Evolutionary conservation across 805 yeast genomes (phyloP).

Genomic region (Tetrapisispora taiwanensis): DNA sequence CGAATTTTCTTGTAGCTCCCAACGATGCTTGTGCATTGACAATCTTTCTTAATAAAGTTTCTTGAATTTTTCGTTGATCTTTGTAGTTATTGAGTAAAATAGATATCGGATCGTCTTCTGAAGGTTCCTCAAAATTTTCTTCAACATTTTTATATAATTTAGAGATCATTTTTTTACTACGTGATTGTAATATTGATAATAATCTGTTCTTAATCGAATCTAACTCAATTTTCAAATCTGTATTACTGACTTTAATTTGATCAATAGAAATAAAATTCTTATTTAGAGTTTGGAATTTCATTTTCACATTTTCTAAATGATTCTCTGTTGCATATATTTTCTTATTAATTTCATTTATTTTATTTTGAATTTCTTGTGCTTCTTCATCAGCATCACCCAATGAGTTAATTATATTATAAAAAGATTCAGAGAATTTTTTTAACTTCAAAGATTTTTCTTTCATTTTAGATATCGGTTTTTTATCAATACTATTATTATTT

Average conservation of each 20-base stretch:
- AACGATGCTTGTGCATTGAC: conserved; percentile 40
- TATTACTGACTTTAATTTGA: not conserved
- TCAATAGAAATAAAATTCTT: not conserved
- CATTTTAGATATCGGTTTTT: not conserved
- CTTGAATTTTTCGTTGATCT: conserved; percentile 43
- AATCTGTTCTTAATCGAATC: conserved; percentile 20
- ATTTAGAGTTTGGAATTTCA: not conserved
- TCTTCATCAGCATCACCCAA: not conserved
- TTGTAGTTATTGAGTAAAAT: conserved; percentile 31
- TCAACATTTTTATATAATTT: conserved; percentile 50
- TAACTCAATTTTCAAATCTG: conserved; percentile 10
- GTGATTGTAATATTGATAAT: conserved; percentile 25
- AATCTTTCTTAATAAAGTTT: conserved; percentile 36
- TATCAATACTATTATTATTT: not conserved
- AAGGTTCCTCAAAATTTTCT: conserved; percentile 11
- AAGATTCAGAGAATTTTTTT: not conserved
- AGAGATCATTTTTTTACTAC: conserved; percentile 33
- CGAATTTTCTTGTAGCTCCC: conserved; percentile 46
- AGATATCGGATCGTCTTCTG: conserved; percentile 9
- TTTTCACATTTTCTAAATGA: not conserved
- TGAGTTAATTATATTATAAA: not conserved
- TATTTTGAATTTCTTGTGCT: not conserved
- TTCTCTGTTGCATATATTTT: not conserved
- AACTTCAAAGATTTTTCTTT: not conserved
- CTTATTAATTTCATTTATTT: not conserved